Evolutionary conservation across 306 rosid species (phyloP).

Genomic region (Cicer yamashitae): DNA sequence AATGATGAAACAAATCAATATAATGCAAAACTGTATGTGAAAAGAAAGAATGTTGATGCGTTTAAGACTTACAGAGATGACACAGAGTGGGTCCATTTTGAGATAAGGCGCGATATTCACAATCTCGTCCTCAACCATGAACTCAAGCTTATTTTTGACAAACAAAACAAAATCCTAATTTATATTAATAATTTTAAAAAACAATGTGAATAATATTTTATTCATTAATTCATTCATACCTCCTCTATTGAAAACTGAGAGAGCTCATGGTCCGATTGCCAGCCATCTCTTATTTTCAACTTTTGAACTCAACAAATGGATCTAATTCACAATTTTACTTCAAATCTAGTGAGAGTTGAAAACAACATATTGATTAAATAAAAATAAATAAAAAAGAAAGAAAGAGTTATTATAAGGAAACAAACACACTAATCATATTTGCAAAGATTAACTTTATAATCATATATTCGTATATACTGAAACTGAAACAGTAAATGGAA

Average conservation of each 20-base stretch:
- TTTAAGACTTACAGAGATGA: slow-evolving; percentile 65
- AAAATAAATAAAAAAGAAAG: too few relatives aligned
- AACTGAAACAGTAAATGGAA: too few relatives aligned
- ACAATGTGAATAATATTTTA: not conserved
- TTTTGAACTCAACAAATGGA: slow-evolving; percentile 20
- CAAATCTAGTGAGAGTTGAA: not conserved
- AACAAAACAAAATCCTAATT: slow-evolving; percentile 39
- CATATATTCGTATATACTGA: too few relatives aligned
- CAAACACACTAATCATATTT: too few relatives aligned
- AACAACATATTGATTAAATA: too few relatives aligned
- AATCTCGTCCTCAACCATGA: slow-evolving; percentile 79
- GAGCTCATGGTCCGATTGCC: slow-evolving; percentile 54
- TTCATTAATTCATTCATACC: slow-evolving; percentile 31
- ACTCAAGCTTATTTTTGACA: slow-evolving; percentile 65
- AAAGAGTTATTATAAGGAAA: too few relatives aligned
- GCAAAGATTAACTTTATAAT: too few relatives aligned
- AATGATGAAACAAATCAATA: not conserved
- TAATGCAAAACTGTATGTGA: not conserved
- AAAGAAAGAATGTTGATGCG: slow-evolving; percentile 3
- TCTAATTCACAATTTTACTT: slow-evolving; percentile 2
- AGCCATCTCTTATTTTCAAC: slow-evolving; percentile 48
- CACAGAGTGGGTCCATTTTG: slow-evolving; percentile 79
- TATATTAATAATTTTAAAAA: slow-evolving; percentile 21
- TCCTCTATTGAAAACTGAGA: slow-evolving; percentile 57
- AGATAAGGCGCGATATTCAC: slow-evolving; percentile 82